Evolutionary conservation across 108 stramenopile species (phyloP).

Genomic region (Pseudonitzschia multiseries): DNA sequence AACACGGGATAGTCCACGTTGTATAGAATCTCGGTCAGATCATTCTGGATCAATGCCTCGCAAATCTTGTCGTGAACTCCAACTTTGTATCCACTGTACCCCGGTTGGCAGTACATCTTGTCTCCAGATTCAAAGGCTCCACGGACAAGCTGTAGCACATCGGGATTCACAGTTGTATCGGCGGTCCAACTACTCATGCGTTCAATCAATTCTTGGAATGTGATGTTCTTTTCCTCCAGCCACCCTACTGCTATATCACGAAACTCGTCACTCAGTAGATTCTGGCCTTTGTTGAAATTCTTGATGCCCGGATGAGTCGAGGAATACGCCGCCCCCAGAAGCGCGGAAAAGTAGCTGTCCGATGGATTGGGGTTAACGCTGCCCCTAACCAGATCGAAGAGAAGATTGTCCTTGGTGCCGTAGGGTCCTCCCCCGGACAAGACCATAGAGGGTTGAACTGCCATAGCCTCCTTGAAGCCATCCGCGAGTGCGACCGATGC

Average conservation of each 20-base stretch:
- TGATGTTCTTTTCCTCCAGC: background rate
- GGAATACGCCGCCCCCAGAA: slow-evolving; percentile 30
- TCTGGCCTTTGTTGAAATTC: slow-evolving; percentile 28
- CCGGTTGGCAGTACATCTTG: background rate
- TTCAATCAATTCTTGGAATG: background rate
- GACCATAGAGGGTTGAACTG: slow-evolving; percentile 18
- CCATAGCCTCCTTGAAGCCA: slow-evolving; percentile 7
- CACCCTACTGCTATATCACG: slow-evolving; percentile 4
- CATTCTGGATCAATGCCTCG: slow-evolving; percentile 29
- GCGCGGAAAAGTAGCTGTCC: background rate
- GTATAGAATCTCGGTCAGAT: slow-evolving; percentile 11
- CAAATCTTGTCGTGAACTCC: slow-evolving; percentile 21
- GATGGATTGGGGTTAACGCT: background rate
- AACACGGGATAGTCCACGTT: slow-evolving; percentile 24
- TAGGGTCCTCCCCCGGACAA: slow-evolving; percentile 29
- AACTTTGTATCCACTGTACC: background rate
- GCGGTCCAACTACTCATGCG: background rate
- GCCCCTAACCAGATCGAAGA: background rate
- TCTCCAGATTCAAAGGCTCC: slow-evolving; percentile 5
- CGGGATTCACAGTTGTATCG: background rate
- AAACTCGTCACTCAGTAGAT: slow-evolving; percentile 21
- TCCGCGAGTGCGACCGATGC: slow-evolving; percentile 29
- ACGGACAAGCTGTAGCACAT: background rate
- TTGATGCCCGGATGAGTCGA: slow-evolving; percentile 18
- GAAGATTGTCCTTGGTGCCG: background rate